Evolutionary conservation across 306 rosid genomes (phyloP), one percentile per base, ranked within the genome.

Genomic region (Carpinus viminea): DNA sequence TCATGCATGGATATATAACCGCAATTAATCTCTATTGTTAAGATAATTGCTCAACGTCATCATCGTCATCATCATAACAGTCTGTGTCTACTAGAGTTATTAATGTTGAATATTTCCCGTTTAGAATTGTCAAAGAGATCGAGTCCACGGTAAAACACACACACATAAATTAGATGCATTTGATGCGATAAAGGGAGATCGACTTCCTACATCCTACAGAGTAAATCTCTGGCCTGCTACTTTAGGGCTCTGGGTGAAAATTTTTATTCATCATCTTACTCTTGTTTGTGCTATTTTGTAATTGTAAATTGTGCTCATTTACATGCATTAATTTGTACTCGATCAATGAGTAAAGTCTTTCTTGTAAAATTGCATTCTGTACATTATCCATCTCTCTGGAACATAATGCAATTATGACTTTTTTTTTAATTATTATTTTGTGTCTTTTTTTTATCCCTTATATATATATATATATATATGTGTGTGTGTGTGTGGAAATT

Each of bases 261-360:
- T 8, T 57, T 50, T 74, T 72, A 82, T 78, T 51, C 80, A 74
- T 78, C 55, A 61, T 28, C 73, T 68, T 80, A 60, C 55, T 77
- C 55, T 77, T 74, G 77, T 79, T 62, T 70, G 72, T 87, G 86
- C 60, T 71, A 68, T 71, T 79, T 68, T 76, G 47, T n/a, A 82
- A 81, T 48, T 84, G 86, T 79, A 84, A 70, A 87, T 81, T 76
- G 76, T 48, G 78, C 76, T 78, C 11, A 12, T 57, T 66, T 75
- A 72, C 77, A 75, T 81, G 55, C 77, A 73, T 82, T 74, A 46
- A 45, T 85, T 83, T 74, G n/a, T 48, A 81, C 71, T 74, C 76
- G 51, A 31, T 59, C 76, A 59, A 31, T 59, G 31, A 59, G 8
- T 59, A 24, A 24, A 2, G 34, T 31, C 10, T 57, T 21, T 59